phyloP scores from a whole-genome alignment of 192 early-diverging fungal genomes.

The Linnemannia hyalina region DNA sequence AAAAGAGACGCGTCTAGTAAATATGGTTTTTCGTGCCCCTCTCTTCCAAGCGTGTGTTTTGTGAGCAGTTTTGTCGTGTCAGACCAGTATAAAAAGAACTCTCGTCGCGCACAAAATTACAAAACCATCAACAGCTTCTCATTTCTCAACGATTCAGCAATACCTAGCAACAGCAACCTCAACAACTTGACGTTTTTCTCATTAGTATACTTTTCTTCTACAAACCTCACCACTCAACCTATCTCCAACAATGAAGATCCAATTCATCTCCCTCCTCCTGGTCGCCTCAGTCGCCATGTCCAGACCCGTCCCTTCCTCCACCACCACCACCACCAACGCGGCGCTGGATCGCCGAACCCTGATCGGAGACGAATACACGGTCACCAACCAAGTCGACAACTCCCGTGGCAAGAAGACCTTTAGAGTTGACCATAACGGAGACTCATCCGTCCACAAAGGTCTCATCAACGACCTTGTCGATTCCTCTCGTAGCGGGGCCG shows the following conservation, averaged over 20 bases:
- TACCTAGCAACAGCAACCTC: not conserved
- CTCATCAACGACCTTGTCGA: constrained; percentile 14
- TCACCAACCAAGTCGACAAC: constrained; percentile 28
- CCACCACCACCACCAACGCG: too few relatives aligned
- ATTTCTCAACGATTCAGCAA: not conserved
- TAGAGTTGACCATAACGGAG: constrained; percentile 19
- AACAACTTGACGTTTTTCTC: not conserved
- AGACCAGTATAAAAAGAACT: not conserved
- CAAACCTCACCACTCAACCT: not conserved
- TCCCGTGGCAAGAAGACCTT: constrained; percentile 19
- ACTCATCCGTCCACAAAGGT: constrained; percentile 14
- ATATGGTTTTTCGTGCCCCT: not conserved
- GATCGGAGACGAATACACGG: constrained; percentile 16
- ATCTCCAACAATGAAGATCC: constrained; percentile 22
- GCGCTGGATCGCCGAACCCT: constrained; percentile 11
- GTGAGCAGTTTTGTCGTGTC: not conserved
- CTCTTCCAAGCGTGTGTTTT: not conserved
- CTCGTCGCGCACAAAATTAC: not conserved
- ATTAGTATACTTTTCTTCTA: not conserved
- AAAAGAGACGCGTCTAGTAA: not conserved
- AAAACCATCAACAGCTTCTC: not conserved
- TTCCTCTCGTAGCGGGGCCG: not conserved
- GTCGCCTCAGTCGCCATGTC: constrained; percentile 19
- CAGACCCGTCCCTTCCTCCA: not conserved
- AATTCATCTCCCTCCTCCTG: constrained; percentile 23